phyloP scores from a whole-genome alignment of 1,139 yeast species.

The Yarrowia galli region DNA sequence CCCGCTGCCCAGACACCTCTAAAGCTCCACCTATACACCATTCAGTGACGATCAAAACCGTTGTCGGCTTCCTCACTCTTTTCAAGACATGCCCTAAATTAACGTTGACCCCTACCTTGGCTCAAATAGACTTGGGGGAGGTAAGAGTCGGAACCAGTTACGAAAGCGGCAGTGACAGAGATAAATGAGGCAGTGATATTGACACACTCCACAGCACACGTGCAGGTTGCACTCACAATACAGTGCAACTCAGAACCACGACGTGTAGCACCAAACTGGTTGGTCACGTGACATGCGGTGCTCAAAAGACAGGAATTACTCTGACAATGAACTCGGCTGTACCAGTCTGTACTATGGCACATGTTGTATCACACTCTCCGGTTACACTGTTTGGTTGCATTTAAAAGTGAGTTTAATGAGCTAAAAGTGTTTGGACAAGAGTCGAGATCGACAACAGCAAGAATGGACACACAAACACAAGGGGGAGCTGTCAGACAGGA shows the following conservation, averaged over 20 bases:
- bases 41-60: neutral
- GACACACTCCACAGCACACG: neutral
- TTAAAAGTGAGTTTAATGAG: slow-evolving; percentile 21
- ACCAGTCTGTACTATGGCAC: neutral
- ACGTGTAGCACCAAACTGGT: neutral
- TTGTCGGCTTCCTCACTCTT: neutral
- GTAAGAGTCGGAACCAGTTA: slow-evolving; percentile 15
- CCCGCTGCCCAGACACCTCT: neutral
- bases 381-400: slow-evolving; percentile 1
- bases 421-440: neutral
- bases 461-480: slow-evolving; percentile 13
- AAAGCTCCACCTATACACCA: neutral
- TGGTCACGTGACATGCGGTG: neutral
- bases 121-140: slow-evolving; percentile 5
- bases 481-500: neutral
- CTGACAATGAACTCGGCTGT: neutral
- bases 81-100: slow-evolving; percentile 8
- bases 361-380: neutral
- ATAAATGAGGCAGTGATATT: slow-evolving; percentile 9
- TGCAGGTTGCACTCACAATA: neutral
- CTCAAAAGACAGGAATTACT: no score
- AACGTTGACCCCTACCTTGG: slow-evolving; percentile 26
- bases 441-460: slow-evolving; percentile 26
- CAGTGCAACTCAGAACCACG: neutral
- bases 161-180: slow-evolving; percentile 22